phyloP scores from a whole-genome alignment of 345 rosid species.

The Carallia brachiata region DNA sequence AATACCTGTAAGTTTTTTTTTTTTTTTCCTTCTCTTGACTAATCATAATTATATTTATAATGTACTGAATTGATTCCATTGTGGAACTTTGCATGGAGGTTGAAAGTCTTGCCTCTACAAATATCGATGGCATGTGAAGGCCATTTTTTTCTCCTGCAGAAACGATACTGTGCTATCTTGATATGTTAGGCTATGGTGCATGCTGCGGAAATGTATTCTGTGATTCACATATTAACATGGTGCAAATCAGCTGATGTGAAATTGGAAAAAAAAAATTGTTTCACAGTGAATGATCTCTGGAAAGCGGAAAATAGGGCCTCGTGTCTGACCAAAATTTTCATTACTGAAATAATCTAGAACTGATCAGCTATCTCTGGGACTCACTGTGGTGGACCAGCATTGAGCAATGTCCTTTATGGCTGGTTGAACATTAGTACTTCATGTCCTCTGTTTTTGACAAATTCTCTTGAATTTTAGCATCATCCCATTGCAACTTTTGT shows the following conservation, averaged over 20 bases:
- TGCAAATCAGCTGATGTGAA: not conserved
- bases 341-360: not conserved
- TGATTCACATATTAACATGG: not conserved
- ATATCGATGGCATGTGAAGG: not conserved
- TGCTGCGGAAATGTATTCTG: not conserved
- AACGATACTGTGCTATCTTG: not conserved
- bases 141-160: not conserved
- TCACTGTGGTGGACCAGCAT: not conserved
- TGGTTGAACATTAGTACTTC: not conserved
- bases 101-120: not conserved
- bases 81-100: not conserved
- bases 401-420: not conserved
- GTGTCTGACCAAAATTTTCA: not conserved
- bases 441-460: not conserved
- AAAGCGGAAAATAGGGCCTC: not conserved
- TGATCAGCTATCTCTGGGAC: not conserved
- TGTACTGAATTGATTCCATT: not conserved
- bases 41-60: not conserved
- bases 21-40: not conserved
- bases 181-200: constrained; percentile 1
- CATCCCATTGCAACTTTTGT: too few relatives aligned
- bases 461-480: too few relatives aligned
- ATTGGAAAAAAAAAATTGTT: not conserved
- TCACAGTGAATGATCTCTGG: constrained; percentile 2
- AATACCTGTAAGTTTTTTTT: constrained; percentile 54